Evolutionary conservation across 1,139 yeast species (phyloP).

Genomic region (Geotrichum phurueaensis): DNA sequence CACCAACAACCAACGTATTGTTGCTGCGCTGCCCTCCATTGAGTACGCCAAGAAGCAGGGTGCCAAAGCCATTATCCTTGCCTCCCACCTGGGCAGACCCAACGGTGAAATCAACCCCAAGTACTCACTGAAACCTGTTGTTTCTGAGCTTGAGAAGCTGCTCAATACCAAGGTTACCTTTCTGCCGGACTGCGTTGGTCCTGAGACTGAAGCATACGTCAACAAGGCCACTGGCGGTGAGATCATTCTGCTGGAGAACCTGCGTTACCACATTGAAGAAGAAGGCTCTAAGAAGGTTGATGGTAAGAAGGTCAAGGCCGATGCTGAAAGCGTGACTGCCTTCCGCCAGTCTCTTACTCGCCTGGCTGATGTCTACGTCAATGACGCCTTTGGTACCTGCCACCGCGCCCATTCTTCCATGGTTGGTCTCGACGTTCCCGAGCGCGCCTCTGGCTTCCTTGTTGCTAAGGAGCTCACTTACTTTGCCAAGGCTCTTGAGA

Average conservation of each 20-base stretch:
- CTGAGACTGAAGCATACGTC: slow-evolving; percentile 73
- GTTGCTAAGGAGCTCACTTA: slow-evolving; percentile 93
- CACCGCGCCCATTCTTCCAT: slow-evolving; percentile 99
- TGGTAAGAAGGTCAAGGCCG: slow-evolving; percentile 87
- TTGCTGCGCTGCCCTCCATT: slow-evolving; percentile 96
- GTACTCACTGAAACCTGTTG: slow-evolving; percentile 88
- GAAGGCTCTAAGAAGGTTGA: slow-evolving; percentile 89
- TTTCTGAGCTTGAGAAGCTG: slow-evolving; percentile 71
- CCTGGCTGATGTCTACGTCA: slow-evolving; percentile 90
- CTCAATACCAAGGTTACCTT: slow-evolving; percentile 67
- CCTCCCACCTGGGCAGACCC: slow-evolving; percentile 97
- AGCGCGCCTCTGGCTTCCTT: slow-evolving; percentile 95
- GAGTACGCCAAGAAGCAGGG: slow-evolving; percentile 80
- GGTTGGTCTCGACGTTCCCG: slow-evolving; percentile 91
- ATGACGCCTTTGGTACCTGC: slow-evolving; percentile 97
- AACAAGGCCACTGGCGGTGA: slow-evolving; percentile 64
- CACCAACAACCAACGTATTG: slow-evolving; percentile 98
- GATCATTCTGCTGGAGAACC: slow-evolving; percentile 81
- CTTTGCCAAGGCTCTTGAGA: slow-evolving; percentile 95
- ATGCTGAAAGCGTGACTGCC: slow-evolving; percentile 68
- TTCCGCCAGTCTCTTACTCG: slow-evolving; percentile 84
- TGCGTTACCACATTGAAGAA: slow-evolving; percentile 94
- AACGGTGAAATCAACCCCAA: slow-evolving; percentile 80
- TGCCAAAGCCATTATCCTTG: slow-evolving; percentile 84
- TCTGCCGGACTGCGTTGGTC: slow-evolving; percentile 83